Evolutionary conservation across 495 filamentous ascomycete species (phyloP), one percentile per base, ranked within the genome.

Genomic region (Aspergillus campestris): DNA sequence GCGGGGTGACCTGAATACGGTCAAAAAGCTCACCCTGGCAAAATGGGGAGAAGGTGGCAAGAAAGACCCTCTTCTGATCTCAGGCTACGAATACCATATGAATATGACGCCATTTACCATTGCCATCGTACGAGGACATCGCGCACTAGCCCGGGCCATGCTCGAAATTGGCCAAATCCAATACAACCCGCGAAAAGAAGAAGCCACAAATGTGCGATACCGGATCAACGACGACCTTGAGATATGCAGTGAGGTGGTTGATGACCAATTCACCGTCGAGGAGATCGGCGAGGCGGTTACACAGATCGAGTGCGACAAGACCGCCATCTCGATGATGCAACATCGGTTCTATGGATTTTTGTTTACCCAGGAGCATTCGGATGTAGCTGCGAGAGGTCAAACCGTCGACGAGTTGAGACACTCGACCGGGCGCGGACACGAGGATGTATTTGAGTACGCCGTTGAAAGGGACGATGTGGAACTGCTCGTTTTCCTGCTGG

Each of bases 221-320:
- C 67, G 53, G 31, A 73, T 80, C n/a, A 72, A 69, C 11, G 63
- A 61, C n/a, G 65, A 77, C 14, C 65, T 79, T 33, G 49, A 61
- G 2, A 52, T 74, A 29, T 55, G 61, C 12, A 45, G 49, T 14
- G 64, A 77, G 39, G 61, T 67, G n/a, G 56, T 86, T 27, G 72
- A 81, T 44, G 73, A 76, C 10, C 61, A 73, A 12, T 87, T 82
- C 56, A 90, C 84, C 0, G 70, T 86, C 44, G 83, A 89, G 3
- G 78, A 85, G 50, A 62, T 89, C 31, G 84, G 82, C 2, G 72
- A 82, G 50, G 67, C 80, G 1, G 73, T 73, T 3, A 79, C 71
- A 34, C 60, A 82, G 37, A 80, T 86, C 14, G 79, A 84, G 52
- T 82, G 80, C 43, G 55, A 66, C 8, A 60, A 72, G 5, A 66